These are phyloP conservation scores for Sporobolomyces phaffii DNA, from an alignment of 768 basidiomycete genomes.

Conservation along the genomic window DNA sequence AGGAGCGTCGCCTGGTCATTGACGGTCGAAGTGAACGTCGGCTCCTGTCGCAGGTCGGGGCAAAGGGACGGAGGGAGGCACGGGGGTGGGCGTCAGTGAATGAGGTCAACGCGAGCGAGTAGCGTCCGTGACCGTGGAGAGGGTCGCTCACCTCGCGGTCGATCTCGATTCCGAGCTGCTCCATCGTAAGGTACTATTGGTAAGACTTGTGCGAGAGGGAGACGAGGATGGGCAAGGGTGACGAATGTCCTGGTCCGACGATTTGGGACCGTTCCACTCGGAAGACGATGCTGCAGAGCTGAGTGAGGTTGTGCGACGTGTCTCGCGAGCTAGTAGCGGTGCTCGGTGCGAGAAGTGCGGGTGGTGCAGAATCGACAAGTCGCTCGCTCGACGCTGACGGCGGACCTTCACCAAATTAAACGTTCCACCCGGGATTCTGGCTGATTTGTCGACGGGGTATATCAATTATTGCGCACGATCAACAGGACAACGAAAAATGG, in stretches of 20 bases:
- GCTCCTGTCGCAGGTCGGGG: too few species aligned
- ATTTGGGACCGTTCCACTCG: too few species aligned
- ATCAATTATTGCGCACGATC: slow-evolving; percentile 5
- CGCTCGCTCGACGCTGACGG: too few species aligned
- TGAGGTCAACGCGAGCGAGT: not conserved
- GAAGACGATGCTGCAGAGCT: too few species aligned
- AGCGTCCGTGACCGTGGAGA: too few species aligned
- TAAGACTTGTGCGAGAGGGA: not conserved
- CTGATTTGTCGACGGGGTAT: not conserved
- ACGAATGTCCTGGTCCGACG: too few species aligned
- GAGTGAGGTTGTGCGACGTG: too few species aligned
- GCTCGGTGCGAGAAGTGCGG: too few species aligned
- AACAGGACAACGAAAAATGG: not conserved
- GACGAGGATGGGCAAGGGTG: not conserved
- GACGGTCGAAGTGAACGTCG: slow-evolving; percentile 35
- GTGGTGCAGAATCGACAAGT: too few species aligned
- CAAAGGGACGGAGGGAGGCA: not conserved
- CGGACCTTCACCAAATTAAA: too few species aligned
- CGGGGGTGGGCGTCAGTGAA: not conserved
- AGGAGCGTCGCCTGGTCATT: slow-evolving; percentile 24
- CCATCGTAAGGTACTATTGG: slow-evolving; percentile 11
- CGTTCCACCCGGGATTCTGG: too few species aligned
- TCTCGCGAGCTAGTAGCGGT: too few species aligned
- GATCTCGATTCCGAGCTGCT: slow-evolving; percentile 37
- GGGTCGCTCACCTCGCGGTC: slow-evolving; percentile 25